Evolutionary conservation across 202 grass and related monocot species (phyloP).

Genomic region (Bolboschoenoplectus hybrid): DNA sequence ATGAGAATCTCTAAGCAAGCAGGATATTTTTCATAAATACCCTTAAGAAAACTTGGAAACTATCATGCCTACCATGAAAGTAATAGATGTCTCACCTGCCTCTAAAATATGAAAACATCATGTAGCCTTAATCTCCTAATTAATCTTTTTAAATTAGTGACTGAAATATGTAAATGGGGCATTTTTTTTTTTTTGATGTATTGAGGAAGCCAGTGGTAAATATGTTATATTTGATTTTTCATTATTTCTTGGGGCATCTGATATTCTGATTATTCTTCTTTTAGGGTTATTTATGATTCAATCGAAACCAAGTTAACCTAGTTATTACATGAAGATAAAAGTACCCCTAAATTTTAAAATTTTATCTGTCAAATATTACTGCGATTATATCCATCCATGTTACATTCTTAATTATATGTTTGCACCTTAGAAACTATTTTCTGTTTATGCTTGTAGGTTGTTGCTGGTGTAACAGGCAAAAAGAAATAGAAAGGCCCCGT

Average conservation of each 20-base stretch:
- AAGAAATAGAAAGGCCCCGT: constrained; percentile 28
- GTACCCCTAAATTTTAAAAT: not conserved
- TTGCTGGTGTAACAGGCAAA: constrained; percentile 52
- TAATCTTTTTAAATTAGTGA: not conserved
- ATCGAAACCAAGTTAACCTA: not conserved
- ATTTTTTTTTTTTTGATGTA: not conserved
- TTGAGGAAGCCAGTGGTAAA: too few relatives aligned
- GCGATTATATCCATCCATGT: not conserved
- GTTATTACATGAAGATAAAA: not conserved
- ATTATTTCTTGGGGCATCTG: not conserved
- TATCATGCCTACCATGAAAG: not conserved
- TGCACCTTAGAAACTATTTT: not conserved
- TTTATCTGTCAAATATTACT: not conserved
- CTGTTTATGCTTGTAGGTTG: constrained; percentile 44
- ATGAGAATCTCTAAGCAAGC: not conserved
- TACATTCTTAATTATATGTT: not conserved
- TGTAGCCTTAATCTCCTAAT: not conserved
- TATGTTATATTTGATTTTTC: not conserved
- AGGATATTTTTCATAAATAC: not conserved
- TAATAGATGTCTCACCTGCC: not conserved
- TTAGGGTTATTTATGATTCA: not conserved
- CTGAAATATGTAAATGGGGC: not conserved
- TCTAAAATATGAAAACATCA: not conserved
- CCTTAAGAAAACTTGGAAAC: not conserved
- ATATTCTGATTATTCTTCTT: not conserved